Conservation (phyloP, 108 stramenopile genomes). For the Bacterosira constricta region DNA sequence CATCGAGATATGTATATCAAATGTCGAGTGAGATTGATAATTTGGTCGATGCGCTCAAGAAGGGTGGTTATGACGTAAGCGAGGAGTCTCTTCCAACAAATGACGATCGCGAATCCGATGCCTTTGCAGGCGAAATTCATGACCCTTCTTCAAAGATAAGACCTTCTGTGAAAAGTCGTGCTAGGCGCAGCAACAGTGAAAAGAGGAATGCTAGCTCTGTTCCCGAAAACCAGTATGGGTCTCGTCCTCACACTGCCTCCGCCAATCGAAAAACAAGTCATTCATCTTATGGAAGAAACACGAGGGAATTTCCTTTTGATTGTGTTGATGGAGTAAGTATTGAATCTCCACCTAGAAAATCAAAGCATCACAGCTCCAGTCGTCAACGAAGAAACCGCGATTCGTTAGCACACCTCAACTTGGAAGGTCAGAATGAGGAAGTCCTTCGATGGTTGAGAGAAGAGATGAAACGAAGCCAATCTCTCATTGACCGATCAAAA, state of each 20-base stretch:
- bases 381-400: slow-evolving; percentile 12
- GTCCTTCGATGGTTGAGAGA: slow-evolving; percentile 48
- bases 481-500: slow-evolving; percentile 36
- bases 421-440: slow-evolving; percentile 35
- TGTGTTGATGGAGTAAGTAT: not conserved
- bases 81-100: slow-evolving; percentile 12
- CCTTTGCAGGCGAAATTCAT: not conserved
- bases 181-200: not conserved
- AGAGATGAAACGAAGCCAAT: slow-evolving; percentile 49
- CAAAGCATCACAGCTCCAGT: slow-evolving; percentile 5
- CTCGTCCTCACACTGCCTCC: slow-evolving; percentile 9
- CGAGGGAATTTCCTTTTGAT: slow-evolving; percentile 17
- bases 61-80: slow-evolving; percentile 19
- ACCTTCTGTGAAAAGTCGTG: not conserved
- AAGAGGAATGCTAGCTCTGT: not conserved
- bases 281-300: not conserved
- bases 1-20: slow-evolving; percentile 78
- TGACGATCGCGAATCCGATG: slow-evolving; percentile 7
- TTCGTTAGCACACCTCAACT: slow-evolving; percentile 17
- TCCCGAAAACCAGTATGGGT: not conserved
- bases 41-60: slow-evolving; percentile 52
- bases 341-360: not conserved
- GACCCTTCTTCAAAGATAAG: not conserved
- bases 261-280: not conserved
- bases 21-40: slow-evolving; percentile 64